These are phyloP conservation scores for Allomyces javanicus DNA, from an alignment of 192 early-diverging fungal genomes.

Conservation along the genomic window DNA sequence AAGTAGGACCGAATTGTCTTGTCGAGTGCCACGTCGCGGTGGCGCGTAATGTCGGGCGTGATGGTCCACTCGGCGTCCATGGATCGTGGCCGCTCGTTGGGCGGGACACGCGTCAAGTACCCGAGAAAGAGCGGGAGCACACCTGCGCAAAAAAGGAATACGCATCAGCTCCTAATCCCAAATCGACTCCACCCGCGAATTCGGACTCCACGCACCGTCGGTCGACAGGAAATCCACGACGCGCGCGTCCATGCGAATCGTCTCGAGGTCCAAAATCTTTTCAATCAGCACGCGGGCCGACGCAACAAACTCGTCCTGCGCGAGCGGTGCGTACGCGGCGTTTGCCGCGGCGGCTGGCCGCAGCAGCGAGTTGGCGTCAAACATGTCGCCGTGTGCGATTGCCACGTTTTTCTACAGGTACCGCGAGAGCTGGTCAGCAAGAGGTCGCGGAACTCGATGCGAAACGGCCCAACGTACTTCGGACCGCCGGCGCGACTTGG, in stretches of 20 bases:
- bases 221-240: background rate
- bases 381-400: too few species aligned
- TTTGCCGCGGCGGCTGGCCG: too few species aligned
- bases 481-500: too few species aligned
- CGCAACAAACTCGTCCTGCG: background rate
- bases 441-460: too few species aligned
- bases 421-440: too few species aligned
- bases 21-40: background rate
- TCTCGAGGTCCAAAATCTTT: background rate
- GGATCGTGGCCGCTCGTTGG: background rate
- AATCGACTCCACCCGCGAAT: too few species aligned
- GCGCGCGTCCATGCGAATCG: background rate
- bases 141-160: too few species aligned
- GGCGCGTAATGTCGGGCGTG: background rate
- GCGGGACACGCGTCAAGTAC: background rate
- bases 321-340: background rate
- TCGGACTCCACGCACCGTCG: background rate
- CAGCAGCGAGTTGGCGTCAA: too few species aligned
- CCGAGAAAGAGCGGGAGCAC: background rate
- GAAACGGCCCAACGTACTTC: too few species aligned
- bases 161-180: too few species aligned
- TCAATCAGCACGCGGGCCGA: background rate
- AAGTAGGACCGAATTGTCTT: background rate
- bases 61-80: background rate
- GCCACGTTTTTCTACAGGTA: too few species aligned